Evolutionary conservation across 768 basidiomycete species (phyloP), one percentile per base, ranked within the genome.

Genomic region (Serendipita vermifera): DNA sequence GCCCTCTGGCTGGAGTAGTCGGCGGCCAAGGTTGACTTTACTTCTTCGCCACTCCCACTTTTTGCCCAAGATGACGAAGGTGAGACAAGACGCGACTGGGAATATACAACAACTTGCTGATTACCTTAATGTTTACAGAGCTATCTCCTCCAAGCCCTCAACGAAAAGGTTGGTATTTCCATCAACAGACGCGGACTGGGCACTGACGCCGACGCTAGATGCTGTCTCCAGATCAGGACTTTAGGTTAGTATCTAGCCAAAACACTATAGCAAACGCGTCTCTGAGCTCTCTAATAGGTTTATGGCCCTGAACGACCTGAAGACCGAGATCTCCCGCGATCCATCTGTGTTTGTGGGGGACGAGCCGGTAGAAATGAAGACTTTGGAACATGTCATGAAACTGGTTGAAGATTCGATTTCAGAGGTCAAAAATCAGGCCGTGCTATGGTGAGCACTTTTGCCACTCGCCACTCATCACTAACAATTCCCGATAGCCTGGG

Each of bases 391-490:
- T 67, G 91, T 98, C 1, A 74, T 97, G 38, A 74, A 80, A 32
- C 77, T 97, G 17, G 84, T 97, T 3, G 86, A 88, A 65, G 96
- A 99, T 71, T 85, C 84, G 70, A 97, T 93, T 62, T 91, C 91
- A 5, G 96, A 99, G 73, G 96, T 98, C 61, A 98, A 98, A 75
- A 96, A 96, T 65, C 85, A 89, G 67, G 90, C 91, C 2, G 94
- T 96, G 9, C 91, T 93, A 73, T 93, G 91, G 94, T 87, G 62
- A 55, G 77, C 66, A 32, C 46, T n/a, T 33, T 17, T 57, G 17
- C 54, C 38, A 22, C 41, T 22, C 9, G 20, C 24, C 14, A 24
- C 11, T 2, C 41, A 43, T 15, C 20, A 11, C 11, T 33, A 32
- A 24, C 35, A n/a, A 17, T 40, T 41, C 14, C 27, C 26, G 41